phyloP scores from a whole-genome alignment of 768 basidiomycete genomes.

The Trametes maxima region DNA sequence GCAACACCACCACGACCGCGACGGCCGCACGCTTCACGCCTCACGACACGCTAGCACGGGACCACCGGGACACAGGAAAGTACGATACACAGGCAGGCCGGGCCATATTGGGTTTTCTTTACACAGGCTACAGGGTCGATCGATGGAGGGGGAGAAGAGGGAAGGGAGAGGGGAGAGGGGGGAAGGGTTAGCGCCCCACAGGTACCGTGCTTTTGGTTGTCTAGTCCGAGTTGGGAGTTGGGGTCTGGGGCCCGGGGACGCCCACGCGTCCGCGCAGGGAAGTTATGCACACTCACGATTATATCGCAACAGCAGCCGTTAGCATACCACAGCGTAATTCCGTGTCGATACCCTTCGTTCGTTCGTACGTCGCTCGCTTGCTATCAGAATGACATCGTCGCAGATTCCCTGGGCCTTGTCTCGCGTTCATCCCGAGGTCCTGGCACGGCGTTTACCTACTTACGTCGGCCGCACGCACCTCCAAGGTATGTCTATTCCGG shows the following conservation, averaged over 20 bases:
- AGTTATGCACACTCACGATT: not conserved
- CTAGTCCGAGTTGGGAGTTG: not conserved
- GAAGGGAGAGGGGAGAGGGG: too few relatives aligned
- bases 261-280: not conserved
- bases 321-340: constrained; percentile 15
- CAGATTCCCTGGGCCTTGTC: not conserved
- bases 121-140: too few relatives aligned
- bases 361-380: constrained; percentile 10
- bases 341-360: constrained; percentile 10
- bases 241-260: too few relatives aligned
- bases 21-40: constrained; percentile 4
- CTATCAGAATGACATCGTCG: not conserved
- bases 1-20: not conserved
- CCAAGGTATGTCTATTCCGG: too few relatives aligned
- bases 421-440: too few relatives aligned
- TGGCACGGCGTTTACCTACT: too few relatives aligned
- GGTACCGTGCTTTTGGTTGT: not conserved
- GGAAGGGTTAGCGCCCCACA: not conserved
- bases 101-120: too few relatives aligned
- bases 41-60: constrained; percentile 3
- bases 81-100: not conserved
- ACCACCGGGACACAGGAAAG: not conserved
- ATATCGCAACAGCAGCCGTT: not conserved
- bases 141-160: too few relatives aligned
- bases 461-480: too few relatives aligned